A percentile compares a stretch with the other conserved stretches of the same genome.
Evolutionary conservation across 306 rosid genomes (phyloP).

Genomic region (Chamaecrista fasciculata): DNA sequence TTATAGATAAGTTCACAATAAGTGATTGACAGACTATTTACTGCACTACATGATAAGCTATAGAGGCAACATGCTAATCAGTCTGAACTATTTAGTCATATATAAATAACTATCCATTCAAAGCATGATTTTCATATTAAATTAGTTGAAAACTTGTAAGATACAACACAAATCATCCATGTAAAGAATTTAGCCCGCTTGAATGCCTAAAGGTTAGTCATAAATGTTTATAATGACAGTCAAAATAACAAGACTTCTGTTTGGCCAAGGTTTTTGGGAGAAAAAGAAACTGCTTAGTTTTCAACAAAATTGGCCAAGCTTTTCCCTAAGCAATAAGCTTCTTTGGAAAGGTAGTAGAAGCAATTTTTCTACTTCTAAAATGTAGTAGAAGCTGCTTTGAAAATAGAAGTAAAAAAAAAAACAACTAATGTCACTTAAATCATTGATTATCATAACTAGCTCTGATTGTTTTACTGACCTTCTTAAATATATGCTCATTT

Average conservation of each 20-base stretch:
- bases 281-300: no score
- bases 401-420: no score
- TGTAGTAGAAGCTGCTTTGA: no score
- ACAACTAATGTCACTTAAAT: no score
- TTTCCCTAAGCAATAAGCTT: no score
- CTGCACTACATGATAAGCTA: conserved; percentile 22
- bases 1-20: not conserved
- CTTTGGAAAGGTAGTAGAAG: no score
- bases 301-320: no score
- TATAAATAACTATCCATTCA: conserved; percentile 12
- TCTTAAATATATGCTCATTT: no score
- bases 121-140: not conserved
- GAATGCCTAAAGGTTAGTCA: not conserved
- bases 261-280: no score
- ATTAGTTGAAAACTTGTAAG: not conserved
- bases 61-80: conserved; percentile 4
- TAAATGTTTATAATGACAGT: not conserved
- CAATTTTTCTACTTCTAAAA: no score
- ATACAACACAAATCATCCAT: conserved; percentile 16
- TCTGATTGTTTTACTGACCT: no score
- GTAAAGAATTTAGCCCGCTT: not conserved
- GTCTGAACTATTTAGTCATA: conserved; percentile 15
- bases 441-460: no score
- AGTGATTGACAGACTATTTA: not conserved
- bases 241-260: conserved; percentile 12